Conservation (phyloP, 140 eudicot species). For the Anethum foeniculum region DNA sequence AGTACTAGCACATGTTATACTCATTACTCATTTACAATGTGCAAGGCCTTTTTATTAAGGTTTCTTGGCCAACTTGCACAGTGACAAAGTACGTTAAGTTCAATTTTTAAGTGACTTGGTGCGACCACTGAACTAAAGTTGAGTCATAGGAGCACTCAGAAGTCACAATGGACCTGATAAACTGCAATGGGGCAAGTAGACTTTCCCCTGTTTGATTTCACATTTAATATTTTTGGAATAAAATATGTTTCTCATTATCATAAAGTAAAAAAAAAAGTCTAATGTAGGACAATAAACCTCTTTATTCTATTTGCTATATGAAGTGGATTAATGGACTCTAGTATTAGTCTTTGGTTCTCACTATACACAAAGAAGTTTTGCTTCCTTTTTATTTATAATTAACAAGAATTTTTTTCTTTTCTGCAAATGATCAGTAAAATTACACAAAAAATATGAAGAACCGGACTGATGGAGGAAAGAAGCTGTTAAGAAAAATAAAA, state of each 20-base stretch:
- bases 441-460: not conserved
- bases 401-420: not conserved
- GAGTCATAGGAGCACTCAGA: not conserved
- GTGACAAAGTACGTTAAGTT: not conserved
- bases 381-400: not conserved
- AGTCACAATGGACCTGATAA: not conserved
- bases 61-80: not conserved
- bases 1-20: not conserved
- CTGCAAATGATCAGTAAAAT: not conserved
- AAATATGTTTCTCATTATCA: not conserved
- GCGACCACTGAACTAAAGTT: not conserved
- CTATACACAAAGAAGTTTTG: too few relatives aligned
- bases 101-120: not conserved
- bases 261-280: not conserved
- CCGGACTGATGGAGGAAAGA: not conserved
- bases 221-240: not conserved
- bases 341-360: not conserved
- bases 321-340: not conserved
- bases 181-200: not conserved
- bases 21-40: not conserved
- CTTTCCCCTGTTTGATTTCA: not conserved
- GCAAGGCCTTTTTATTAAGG: not conserved
- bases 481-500: not conserved
- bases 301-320: not conserved
- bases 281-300: not conserved